Evolutionary conservation across 345 rosid species (phyloP).

Genomic region (Litchi chinensis): DNA sequence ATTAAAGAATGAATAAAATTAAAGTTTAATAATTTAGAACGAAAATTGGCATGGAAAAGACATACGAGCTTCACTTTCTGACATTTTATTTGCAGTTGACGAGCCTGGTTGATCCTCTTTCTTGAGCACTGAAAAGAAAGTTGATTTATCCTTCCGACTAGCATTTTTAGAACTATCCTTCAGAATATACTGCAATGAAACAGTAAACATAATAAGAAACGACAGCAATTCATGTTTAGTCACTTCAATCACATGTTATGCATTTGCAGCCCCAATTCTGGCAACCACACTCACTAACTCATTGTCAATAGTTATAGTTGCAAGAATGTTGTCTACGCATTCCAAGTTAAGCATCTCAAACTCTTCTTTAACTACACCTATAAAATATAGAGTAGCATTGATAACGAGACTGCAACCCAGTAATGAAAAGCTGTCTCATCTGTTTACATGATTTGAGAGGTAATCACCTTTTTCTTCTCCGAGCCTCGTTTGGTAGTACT

Average conservation of each 20-base stretch:
- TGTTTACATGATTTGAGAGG: neutral
- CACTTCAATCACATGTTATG: neutral
- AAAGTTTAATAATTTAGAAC: neutral
- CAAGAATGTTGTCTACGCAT: neutral
- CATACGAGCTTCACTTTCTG: conserved; percentile 39
- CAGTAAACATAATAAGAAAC: conserved; percentile 12
- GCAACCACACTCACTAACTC: neutral
- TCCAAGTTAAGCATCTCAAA: neutral
- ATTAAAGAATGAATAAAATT: neutral
- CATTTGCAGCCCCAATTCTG: neutral
- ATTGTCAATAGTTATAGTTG: neutral
- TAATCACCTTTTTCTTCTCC: conserved; percentile 63
- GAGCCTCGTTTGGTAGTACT: conserved; percentile 45
- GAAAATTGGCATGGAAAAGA: neutral
- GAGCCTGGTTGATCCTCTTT: conserved; percentile 35
- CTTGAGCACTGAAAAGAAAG: conserved; percentile 29
- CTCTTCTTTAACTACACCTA: neutral
- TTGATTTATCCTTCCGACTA: conserved; percentile 38
- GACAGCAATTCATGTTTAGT: neutral
- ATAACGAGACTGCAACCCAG: neutral
- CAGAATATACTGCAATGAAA: conserved; percentile 45
- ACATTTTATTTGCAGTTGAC: conserved; percentile 39
- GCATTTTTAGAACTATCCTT: conserved; percentile 42
- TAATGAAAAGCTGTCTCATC: neutral
- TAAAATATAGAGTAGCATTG: neutral